These are phyloP conservation scores for Cordyceps fumosorosea DNA, from an alignment of 2,329 filamentous ascomycete genomes.

Conservation along the genomic window DNA sequence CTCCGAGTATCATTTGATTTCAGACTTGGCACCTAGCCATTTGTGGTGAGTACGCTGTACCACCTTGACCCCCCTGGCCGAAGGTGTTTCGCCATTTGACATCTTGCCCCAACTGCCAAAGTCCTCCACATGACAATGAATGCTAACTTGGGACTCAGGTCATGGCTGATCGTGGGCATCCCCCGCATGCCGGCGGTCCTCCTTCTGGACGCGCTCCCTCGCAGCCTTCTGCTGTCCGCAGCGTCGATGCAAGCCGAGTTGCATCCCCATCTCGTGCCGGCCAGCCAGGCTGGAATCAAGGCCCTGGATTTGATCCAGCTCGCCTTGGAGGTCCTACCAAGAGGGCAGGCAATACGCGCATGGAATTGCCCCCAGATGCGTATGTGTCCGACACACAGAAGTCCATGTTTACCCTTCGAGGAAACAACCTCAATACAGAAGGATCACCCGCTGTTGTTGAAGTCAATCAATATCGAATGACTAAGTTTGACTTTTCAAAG, in stretches of 20 bases:
- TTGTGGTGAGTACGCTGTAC: neutral
- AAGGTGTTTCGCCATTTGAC: neutral
- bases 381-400: slow-evolving; percentile 34
- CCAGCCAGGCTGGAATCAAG: slow-evolving; percentile 21
- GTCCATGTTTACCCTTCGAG: slow-evolving; percentile 28
- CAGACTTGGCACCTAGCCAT: neutral
- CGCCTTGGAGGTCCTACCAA: slow-evolving; percentile 21
- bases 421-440: slow-evolving; percentile 44
- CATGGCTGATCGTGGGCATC: slow-evolving; percentile 28
- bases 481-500: slow-evolving; percentile 45
- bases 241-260: neutral
- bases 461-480: slow-evolving; percentile 72
- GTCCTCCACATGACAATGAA: neutral
- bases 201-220: slow-evolving; percentile 1
- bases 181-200: slow-evolving; percentile 14
- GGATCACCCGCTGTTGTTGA: slow-evolving; percentile 49
- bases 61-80: neutral
- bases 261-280: slow-evolving; percentile 15
- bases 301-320: slow-evolving; percentile 40
- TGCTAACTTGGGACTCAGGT: neutral
- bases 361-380: slow-evolving; percentile 54
- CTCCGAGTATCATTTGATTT: neutral
- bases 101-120: neutral
- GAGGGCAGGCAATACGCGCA: slow-evolving; percentile 36
- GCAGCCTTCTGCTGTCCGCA: neutral